phyloP scores from a whole-genome alignment of 148 eudicot genomes.

The Rhododendron ferrugineum region DNA sequence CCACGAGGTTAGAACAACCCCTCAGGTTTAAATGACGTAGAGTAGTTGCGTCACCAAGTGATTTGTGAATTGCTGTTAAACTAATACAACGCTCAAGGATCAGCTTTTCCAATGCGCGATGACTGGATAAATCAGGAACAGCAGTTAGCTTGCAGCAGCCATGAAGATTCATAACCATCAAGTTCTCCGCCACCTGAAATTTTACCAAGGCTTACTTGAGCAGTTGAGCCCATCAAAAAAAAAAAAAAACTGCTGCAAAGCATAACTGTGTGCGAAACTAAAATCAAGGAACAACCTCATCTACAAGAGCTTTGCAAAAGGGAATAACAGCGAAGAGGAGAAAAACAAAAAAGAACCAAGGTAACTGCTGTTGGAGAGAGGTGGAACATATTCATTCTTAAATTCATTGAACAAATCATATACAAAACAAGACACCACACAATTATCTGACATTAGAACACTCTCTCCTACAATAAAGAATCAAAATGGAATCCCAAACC shows the following conservation, averaged over 20 bases:
- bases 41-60: slow-evolving; percentile 41
- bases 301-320: background rate
- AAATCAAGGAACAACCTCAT: background rate
- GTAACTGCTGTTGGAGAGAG: background rate
- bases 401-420: background rate
- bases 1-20: slow-evolving; percentile 33
- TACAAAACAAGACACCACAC: background rate
- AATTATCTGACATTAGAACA: background rate
- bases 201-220: background rate
- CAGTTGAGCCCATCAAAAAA: background rate
- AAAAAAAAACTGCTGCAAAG: background rate
- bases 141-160: slow-evolving; percentile 33
- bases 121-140: slow-evolving; percentile 50
- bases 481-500: background rate
- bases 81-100: slow-evolving; percentile 42
- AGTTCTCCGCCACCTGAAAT: slow-evolving; percentile 41
- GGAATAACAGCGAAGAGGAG: background rate
- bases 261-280: background rate
- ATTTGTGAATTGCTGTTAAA: slow-evolving; percentile 39
- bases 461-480: background rate
- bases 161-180: slow-evolving; percentile 54
- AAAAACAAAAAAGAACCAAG: background rate
- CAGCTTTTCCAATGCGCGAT: slow-evolving; percentile 39
- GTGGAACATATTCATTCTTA: background rate
- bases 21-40: slow-evolving; percentile 41